Conservation (phyloP, 345 rosid species). For the Eucalyptus cloeziana region DNA sequence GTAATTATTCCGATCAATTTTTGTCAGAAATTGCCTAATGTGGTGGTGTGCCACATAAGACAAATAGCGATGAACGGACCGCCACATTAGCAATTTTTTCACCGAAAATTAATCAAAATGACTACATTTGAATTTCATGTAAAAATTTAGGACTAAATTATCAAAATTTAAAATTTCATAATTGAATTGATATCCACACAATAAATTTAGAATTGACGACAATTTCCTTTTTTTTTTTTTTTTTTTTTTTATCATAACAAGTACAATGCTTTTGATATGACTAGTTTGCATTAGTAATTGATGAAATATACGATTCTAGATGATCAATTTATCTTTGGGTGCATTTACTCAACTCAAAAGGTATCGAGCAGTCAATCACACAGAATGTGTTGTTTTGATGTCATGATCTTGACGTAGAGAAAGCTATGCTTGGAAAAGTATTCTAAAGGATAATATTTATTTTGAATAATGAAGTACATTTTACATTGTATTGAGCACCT, state of each 20-base stretch:
- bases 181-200: background rate
- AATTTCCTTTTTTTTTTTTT: background rate
- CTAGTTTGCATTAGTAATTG: background rate
- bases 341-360: background rate
- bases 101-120: rapidly evolving
- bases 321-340: background rate
- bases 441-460: too few species aligned
- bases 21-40: background rate
- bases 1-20: background rate
- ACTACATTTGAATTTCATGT: background rate
- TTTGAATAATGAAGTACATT: too few species aligned
- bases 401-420: too few species aligned
- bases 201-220: rapidly evolving
- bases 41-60: too few species aligned
- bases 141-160: background rate
- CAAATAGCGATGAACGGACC: rapidly evolving
- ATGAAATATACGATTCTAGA: background rate
- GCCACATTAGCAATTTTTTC: rapidly evolving
- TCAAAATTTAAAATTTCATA: background rate
- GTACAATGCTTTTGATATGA: background rate
- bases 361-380: background rate
- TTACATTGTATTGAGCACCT: too few species aligned
- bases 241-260: background rate
- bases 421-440: too few species aligned
- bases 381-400: rapidly evolving